A percentile compares a stretch with the other conserved stretches of the same genome.
Conservation (phyloP, 1,139 yeast species). For the Yamadazyma friedrichii region DNA sequence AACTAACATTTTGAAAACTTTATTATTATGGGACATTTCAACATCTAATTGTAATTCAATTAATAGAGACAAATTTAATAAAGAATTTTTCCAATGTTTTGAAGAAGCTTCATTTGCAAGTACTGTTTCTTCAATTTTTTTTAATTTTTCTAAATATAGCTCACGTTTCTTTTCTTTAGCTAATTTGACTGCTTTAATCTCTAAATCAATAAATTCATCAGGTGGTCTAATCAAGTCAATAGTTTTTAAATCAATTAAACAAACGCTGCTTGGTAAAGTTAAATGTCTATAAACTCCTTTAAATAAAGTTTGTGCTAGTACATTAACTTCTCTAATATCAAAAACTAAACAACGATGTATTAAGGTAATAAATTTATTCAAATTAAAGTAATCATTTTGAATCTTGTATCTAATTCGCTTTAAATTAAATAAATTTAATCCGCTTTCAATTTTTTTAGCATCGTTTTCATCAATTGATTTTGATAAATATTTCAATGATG, state of each 20-base stretch:
- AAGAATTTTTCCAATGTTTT: slow-evolving; percentile 70
- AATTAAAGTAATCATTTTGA: slow-evolving; percentile 55
- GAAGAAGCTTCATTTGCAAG: slow-evolving; percentile 34
- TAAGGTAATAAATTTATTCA: slow-evolving; percentile 46
- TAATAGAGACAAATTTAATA: slow-evolving; percentile 54
- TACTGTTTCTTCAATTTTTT: slow-evolving; percentile 44
- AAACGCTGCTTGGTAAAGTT: slow-evolving; percentile 59
- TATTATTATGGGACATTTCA: slow-evolving; percentile 47
- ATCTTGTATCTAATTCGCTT: slow-evolving; percentile 55
- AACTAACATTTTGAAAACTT: slow-evolving; percentile 48
- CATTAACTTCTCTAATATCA: slow-evolving; percentile 56
- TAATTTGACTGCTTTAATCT: slow-evolving; percentile 52
- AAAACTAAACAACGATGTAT: slow-evolving; percentile 57
- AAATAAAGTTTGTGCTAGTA: slow-evolving; percentile 50
- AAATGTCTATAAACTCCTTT: slow-evolving; percentile 46
- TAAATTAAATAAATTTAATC: slow-evolving; percentile 55
- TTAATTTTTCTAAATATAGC: slow-evolving; percentile 38
- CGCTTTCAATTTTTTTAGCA: slow-evolving; percentile 67
- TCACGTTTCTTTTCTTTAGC: slow-evolving; percentile 61
- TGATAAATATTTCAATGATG: slow-evolving; percentile 49
- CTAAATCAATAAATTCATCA: slow-evolving; percentile 54
- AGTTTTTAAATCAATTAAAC: slow-evolving; percentile 47
- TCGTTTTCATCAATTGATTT: slow-evolving; percentile 50
- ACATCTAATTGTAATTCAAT: slow-evolving; percentile 54
- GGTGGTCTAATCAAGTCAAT: slow-evolving; percentile 63